Base-by-base conservation (phyloP, 2,329 filamentous ascomycete species). In the Aspergillus quadricinctus region DNA sequence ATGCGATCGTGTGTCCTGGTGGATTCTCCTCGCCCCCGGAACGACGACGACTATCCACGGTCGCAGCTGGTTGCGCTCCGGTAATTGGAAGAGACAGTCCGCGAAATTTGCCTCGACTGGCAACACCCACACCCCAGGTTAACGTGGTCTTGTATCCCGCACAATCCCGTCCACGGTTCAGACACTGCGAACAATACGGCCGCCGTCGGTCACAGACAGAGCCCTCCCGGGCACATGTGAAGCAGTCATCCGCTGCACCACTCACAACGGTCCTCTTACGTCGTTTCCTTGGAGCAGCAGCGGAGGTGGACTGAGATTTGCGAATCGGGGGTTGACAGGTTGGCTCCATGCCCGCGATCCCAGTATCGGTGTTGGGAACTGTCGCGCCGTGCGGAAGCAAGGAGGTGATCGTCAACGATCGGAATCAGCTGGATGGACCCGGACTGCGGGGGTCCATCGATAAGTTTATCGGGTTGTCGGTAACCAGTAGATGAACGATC, bases 141-240 rank as follows among this genome's bases (percentile, higher is more conserved):
- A 97, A 81, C 66, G 93, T 92, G 17, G 93, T 97, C 78, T 95
- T 95, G 81, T 97, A 97, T 57, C 93, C 93, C 28, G 90, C 92
- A 78, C 93, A 97, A 70, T 96, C 92, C 72, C 91, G 92, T 62
- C 92, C 92, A 62, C 91, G 83, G 66, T 96, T 90, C 61, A 97
- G 83, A 74, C 93, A 99, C 76, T 92, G 92, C 48, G 92, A 92
- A 78, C 94, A 97, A 77, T 97, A 97, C 8, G 93, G 93, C 67
- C 93, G 84, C 70, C 91, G 86, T 66, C 93, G 87, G 76, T 97
- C 93, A 78, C 93, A 99, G 75, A 90, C 89, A 61, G 88, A 81
- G 66, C 86, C 87, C 70, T 89, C 85, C 77, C 92, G 94, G 64
- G 87, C 84, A 78, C 93, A 99, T 46, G 92, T 87, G 73, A 97